These are phyloP conservation scores for Fusarium guadeloupense DNA, from an alignment of 2,329 filamentous ascomycete species.

Conservation along the genomic window DNA sequence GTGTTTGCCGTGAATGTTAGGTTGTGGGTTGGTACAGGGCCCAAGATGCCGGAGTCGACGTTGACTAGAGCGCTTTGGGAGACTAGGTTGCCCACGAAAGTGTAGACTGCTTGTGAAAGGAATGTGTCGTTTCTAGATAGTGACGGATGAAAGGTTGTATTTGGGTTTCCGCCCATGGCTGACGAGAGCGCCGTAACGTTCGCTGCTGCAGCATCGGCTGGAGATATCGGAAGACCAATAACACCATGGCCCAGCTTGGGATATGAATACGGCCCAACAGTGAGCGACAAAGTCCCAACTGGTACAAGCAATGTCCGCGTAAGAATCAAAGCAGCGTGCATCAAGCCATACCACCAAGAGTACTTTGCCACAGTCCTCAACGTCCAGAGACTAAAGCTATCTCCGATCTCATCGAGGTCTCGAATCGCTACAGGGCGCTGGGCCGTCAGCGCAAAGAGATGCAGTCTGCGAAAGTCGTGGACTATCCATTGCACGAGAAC, in stretches of 20 bases:
- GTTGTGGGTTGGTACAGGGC: conserved; percentile 32
- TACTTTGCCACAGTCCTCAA: conserved; percentile 26
- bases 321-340: conserved; percentile 28
- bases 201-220: background rate
- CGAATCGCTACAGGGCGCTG: conserved; percentile 23
- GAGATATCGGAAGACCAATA: conserved; percentile 23
- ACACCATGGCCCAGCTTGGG: conserved; percentile 16
- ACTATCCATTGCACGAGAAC: conserved; percentile 29
- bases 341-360: conserved; percentile 38
- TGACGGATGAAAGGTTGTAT: conserved; percentile 7
- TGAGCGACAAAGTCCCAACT: conserved; percentile 29
- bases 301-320: conserved; percentile 28
- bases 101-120: conserved; percentile 26
- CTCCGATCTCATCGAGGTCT: conserved; percentile 31
- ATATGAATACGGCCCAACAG: conserved; percentile 26
- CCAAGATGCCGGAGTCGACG: conserved; percentile 30
- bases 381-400: conserved; percentile 27
- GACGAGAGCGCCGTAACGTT: conserved; percentile 24
- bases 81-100: conserved; percentile 33
- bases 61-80: conserved; percentile 31
- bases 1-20: conserved; percentile 28
- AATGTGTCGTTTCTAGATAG: conserved; percentile 29
- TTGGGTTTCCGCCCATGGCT: conserved; percentile 15
- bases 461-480: conserved; percentile 32
- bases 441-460: conserved; percentile 26